A percentile compares a stretch with the other conserved stretches of the same genome.
These are phyloP conservation scores for Suillus weaverae DNA, from an alignment of 768 basidiomycete species.

Conservation along the genomic window DNA sequence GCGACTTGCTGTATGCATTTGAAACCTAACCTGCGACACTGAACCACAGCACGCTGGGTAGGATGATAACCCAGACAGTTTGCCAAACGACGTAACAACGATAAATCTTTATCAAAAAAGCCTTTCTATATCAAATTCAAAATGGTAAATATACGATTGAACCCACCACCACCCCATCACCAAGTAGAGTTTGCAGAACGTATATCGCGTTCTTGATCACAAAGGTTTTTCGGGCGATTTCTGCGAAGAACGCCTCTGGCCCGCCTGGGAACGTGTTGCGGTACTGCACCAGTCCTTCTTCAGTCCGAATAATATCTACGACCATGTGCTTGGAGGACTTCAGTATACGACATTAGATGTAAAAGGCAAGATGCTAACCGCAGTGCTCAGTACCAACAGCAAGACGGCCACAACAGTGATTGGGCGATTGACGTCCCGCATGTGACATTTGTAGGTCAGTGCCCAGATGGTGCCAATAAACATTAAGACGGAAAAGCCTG, in stretches of 20 bases:
- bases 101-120: slow-evolving; percentile 19
- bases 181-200: slow-evolving; percentile 28
- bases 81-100: slow-evolving; percentile 36
- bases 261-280: slow-evolving; percentile 20
- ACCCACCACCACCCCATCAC: slow-evolving; percentile 31
- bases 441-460: slow-evolving; percentile 12
- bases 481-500: slow-evolving; percentile 39
- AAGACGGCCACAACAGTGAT: slow-evolving; percentile 26
- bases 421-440: slow-evolving; percentile 16
- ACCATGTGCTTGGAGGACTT: slow-evolving; percentile 23
- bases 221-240: slow-evolving; percentile 28
- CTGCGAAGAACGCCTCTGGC: slow-evolving; percentile 25
- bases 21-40: slow-evolving; percentile 20
- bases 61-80: slow-evolving; percentile 22
- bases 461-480: slow-evolving; percentile 32
- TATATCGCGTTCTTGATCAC: slow-evolving; percentile 27
- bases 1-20: not conserved
- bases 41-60: slow-evolving; percentile 33
- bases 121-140: not conserved
- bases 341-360: too few relatives aligned
- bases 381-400: slow-evolving; percentile 32
- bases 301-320: slow-evolving; percentile 24
- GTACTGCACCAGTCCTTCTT: slow-evolving; percentile 27
- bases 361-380: slow-evolving; percentile 16
- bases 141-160: not conserved